Conservation (phyloP, 2,329 filamentous ascomycete genomes). For the Endoconidiophora polonica region DNA sequence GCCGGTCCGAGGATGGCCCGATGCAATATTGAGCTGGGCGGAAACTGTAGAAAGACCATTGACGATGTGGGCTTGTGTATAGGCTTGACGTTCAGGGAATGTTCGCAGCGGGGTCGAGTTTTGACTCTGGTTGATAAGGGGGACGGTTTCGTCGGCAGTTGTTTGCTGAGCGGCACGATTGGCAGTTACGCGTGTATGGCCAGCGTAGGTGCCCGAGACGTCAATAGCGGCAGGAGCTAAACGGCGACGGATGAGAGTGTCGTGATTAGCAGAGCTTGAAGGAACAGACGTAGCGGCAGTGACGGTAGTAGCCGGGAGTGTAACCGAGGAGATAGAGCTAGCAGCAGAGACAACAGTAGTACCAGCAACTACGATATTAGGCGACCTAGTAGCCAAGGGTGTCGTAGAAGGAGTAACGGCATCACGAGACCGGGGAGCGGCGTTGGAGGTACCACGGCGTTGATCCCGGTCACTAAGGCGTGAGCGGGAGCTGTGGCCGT, state of each 20-base stretch:
- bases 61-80: conserved; percentile 9
- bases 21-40: conserved; percentile 7
- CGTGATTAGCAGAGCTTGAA: neutral
- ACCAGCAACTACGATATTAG: neutral
- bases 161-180: neutral
- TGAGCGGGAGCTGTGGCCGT: conserved; percentile 21
- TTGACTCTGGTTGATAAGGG: neutral
- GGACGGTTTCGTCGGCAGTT: neutral
- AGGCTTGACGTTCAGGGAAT: neutral
- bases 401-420: neutral
- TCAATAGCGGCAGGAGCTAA: conserved; percentile 21
- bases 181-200: conserved; percentile 14
- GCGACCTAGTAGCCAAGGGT: neutral
- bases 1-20: conserved; percentile 10
- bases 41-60: conserved; percentile 10
- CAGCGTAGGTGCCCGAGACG: conserved; percentile 28
- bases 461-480: conserved; percentile 21
- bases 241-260: neutral
- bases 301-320: neutral
- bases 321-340: neutral
- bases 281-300: neutral
- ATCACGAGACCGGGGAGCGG: neutral
- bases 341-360: neutral
- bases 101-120: neutral
- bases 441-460: neutral